Percentiles rank a stretch among this genome's conserved stretches.
Conservation (phyloP, 2,329 filamentous ascomycete species). For the Stemphylium beticola region DNA sequence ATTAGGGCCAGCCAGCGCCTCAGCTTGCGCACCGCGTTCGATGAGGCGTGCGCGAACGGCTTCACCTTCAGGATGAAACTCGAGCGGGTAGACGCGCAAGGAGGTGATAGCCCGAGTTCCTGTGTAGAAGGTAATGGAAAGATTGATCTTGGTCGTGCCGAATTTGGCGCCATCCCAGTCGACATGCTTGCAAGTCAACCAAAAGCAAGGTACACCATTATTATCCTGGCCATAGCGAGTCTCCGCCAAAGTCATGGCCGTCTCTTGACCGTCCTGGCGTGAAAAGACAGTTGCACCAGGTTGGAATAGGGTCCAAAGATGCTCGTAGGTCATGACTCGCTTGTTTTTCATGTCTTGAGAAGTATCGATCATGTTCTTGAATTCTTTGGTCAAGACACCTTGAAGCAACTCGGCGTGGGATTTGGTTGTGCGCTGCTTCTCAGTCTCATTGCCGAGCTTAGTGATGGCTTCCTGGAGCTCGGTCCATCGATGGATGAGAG, state of each 20-base stretch:
- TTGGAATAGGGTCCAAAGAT: slow-evolving; percentile 55
- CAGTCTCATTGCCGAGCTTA: slow-evolving; percentile 34
- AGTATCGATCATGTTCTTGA: slow-evolving; percentile 50
- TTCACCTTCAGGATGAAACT: slow-evolving; percentile 52
- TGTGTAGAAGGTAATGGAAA: slow-evolving; percentile 35
- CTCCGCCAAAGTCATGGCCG: slow-evolving; percentile 37
- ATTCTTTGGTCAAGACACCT: slow-evolving; percentile 49
- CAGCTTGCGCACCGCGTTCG: slow-evolving; percentile 55
- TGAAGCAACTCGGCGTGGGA: slow-evolving; percentile 50
- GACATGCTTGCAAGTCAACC: slow-evolving; percentile 45
- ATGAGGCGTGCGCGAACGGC: slow-evolving; percentile 50
- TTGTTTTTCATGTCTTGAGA: slow-evolving; percentile 51
- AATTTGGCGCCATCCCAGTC: slow-evolving; percentile 49
- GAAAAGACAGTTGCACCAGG: slow-evolving; percentile 41
- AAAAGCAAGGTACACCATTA: slow-evolving; percentile 47
- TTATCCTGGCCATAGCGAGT: slow-evolving; percentile 42
- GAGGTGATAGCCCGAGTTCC: slow-evolving; percentile 54
- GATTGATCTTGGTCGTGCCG: slow-evolving; percentile 37
- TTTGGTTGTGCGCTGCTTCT: slow-evolving; percentile 40
- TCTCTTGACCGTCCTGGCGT: slow-evolving; percentile 48
- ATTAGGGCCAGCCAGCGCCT: slow-evolving; percentile 56
- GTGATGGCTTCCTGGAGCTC: slow-evolving; percentile 41
- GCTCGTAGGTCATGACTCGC: slow-evolving; percentile 51
- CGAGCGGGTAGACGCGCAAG: slow-evolving; percentile 53
- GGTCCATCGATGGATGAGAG: slow-evolving; percentile 70